These are phyloP conservation scores for Saccharomyces hybrid DNA, from an alignment of 1,139 yeast species.

Conservation along the genomic window DNA sequence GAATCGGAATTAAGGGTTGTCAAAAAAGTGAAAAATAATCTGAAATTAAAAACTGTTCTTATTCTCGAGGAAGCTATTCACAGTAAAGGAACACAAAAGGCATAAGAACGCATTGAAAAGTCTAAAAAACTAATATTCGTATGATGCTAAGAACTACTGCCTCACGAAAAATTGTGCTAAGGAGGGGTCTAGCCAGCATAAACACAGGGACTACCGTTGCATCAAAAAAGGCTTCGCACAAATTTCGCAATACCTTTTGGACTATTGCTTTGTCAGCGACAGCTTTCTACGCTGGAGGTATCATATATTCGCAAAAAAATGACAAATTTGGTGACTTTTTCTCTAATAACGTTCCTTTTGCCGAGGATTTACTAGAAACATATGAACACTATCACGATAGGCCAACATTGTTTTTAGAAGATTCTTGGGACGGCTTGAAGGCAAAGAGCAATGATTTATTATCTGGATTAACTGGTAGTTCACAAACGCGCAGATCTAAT, in stretches of 20 bases:
- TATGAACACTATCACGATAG: constrained; percentile 38
- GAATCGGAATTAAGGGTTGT: constrained; percentile 1
- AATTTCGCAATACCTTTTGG: constrained; percentile 31
- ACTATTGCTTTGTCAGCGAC: constrained; percentile 31
- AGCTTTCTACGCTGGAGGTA: constrained; percentile 38
- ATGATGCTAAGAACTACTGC: constrained; percentile 2
- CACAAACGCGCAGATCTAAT: constrained; percentile 12
- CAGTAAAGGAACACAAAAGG: not conserved
- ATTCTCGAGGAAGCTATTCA: not conserved
- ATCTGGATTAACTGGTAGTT: constrained; percentile 42
- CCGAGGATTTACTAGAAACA: constrained; percentile 43
- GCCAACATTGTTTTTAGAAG: constrained; percentile 12
- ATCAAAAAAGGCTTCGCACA: constrained; percentile 12
- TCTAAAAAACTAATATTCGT: not conserved
- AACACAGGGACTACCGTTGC: constrained; percentile 7
- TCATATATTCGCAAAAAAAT: constrained; percentile 37
- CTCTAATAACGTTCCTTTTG: constrained; percentile 54
- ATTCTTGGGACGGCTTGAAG: constrained; percentile 43
- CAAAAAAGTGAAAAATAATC: not conserved
- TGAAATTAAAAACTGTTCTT: not conserved
- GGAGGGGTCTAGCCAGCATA: constrained; percentile 4
- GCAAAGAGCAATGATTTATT: constrained; percentile 75
- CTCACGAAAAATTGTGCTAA: not conserved
- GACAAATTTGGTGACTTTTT: constrained; percentile 42
- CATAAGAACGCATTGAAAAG: not conserved